Percentiles rank a stretch among this genome's conserved stretches.
Evolutionary conservation across 2,329 filamentous ascomycete species (phyloP).

Genomic region (Knufia petricola): DNA sequence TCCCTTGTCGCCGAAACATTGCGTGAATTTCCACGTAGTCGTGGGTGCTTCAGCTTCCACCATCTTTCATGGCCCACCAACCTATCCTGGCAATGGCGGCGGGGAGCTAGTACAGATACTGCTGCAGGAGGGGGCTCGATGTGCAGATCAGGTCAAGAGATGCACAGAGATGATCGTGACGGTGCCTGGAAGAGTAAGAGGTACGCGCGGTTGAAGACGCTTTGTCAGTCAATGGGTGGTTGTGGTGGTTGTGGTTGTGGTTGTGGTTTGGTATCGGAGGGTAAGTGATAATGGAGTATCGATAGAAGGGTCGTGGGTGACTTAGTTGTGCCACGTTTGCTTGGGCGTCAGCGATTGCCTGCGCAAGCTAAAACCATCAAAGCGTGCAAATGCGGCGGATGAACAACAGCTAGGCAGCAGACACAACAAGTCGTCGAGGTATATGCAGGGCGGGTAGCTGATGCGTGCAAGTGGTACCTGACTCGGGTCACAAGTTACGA

Average conservation of each 20-base stretch:
- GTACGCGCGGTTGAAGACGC: not conserved
- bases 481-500: not conserved
- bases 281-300: not conserved
- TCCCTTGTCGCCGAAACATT: conserved; percentile 99
- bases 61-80: conserved; percentile 57
- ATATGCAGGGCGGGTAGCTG: not conserved
- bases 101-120: not conserved
- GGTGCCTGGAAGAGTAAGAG: not conserved
- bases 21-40: conserved; percentile 99
- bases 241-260: no score
- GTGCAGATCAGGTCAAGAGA: not conserved
- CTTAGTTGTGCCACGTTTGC: conserved; percentile 7
- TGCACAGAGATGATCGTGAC: not conserved
- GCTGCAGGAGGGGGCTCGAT: not conserved
- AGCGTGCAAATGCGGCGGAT: not conserved
- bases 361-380: conserved; percentile 1
- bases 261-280: not conserved
- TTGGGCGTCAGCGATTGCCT: conserved; percentile 8
- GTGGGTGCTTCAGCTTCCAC: conserved; percentile 89
- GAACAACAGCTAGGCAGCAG: conserved; percentile 5
- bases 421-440: not conserved
- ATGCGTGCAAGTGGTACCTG: conserved; percentile 5
- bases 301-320: not conserved
- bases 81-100: conserved; percentile 14
- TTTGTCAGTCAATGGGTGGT: not conserved